Evolutionary conservation across 495 filamentous ascomycete genomes (phyloP).

Genomic region (Gamarada debralockiae): DNA sequence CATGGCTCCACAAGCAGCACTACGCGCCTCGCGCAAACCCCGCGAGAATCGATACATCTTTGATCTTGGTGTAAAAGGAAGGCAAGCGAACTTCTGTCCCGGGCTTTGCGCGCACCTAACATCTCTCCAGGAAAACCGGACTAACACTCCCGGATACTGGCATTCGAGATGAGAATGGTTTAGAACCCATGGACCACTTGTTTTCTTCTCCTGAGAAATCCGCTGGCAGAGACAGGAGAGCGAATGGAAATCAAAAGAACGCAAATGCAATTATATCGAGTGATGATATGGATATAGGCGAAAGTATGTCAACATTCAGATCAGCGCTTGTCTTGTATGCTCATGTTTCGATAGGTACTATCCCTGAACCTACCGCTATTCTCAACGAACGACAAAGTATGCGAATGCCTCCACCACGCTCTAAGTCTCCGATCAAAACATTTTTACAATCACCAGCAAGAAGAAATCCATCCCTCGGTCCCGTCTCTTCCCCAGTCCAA

Average conservation of each 20-base stretch:
- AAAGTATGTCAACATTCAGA: conserved; percentile 13
- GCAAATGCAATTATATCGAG: conserved; percentile 17
- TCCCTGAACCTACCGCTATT: conserved; percentile 38
- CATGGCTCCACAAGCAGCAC: conserved; percentile 18
- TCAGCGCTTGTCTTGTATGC: background rate
- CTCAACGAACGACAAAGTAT: conserved; percentile 25
- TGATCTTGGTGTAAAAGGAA: conserved; percentile 44
- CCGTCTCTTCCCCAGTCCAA: conserved; percentile 19
- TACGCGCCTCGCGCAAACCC: conserved; percentile 18
- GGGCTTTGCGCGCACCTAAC: background rate
- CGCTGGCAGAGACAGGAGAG: conserved; percentile 21
- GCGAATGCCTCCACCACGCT: conserved; percentile 33
- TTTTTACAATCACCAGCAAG: conserved; percentile 25
- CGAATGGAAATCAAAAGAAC: conserved; percentile 1
- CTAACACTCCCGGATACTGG: conserved; percentile 75
- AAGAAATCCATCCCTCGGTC: conserved; percentile 24
- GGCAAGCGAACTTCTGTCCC: conserved; percentile 29
- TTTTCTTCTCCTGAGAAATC: conserved; percentile 83
- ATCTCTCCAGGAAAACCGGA: conserved; percentile 60
- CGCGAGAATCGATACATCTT: conserved; percentile 39
- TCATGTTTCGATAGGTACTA: conserved; percentile 34
- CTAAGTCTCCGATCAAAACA: conserved; percentile 30
- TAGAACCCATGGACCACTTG: conserved; percentile 78
- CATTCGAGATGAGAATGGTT: conserved; percentile 83
- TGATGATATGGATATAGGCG: conserved; percentile 26